Evolutionary conservation across 306 rosid genomes (phyloP), one percentile per base, ranked within the genome.

Genomic region (Glycyrrhiza uralensis): DNA sequence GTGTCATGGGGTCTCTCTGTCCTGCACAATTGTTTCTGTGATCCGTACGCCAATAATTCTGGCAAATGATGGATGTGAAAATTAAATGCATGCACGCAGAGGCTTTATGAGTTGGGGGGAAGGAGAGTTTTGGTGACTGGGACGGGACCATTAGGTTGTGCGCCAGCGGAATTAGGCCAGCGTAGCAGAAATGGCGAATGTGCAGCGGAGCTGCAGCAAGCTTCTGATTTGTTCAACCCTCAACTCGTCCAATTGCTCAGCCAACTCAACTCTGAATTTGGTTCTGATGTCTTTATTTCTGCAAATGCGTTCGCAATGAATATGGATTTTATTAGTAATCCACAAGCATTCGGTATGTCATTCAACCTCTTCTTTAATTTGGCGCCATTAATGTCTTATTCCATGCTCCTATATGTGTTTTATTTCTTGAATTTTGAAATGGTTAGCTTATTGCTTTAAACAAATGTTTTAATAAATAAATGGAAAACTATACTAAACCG

Each of bases 131-230:
- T 91, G 66, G 97, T 91, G 74, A 88, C 92, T 4, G 90, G 92
- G 0, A 91, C 92, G 0, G 97, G 97, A 15, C 90, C 97, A 12
- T 15, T 91, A 55, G 97, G 92, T 0, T 91, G 97, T 19, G 97
- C 62, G 38, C 97, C 97, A 0, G 92, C 97, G 13, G 95, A 87
- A 19, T 24, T 88, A 56, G 92, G 95, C 0, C 36, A 51, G 66
- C 87, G 29, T 7, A 74, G 95, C 83, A 71, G 70, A 67, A 68
- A 52, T 19, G 97, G 97, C 0, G 83, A 85, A 62, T 91, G 97
- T 46, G 39, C 76, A 2, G 76, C 26, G 0, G 92, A 82, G 0
- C 83, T 91, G 52, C 85, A 87, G 47, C 46, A 63, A 47, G 97
- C 97, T 46, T 50, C 90, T 0, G 41, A 51, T 19, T 51, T 91